A percentile compares a stretch with the other conserved stretches of the same genome.
Evolutionary conservation across 1,139 yeast genomes (phyloP).

Genomic region (Diutina ranongensis): DNA sequence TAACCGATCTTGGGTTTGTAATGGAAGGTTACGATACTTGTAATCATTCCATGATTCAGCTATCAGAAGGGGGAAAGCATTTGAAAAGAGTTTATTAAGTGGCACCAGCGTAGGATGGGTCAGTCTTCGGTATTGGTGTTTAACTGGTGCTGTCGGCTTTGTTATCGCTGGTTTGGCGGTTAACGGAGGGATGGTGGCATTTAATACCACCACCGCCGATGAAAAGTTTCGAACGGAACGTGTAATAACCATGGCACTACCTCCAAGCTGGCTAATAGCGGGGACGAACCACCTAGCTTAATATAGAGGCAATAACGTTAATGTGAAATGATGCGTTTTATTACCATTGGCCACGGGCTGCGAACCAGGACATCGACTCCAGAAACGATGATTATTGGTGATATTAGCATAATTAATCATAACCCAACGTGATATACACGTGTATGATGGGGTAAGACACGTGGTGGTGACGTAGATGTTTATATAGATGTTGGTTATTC

Average conservation of each 20-base stretch:
- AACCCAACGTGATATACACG: no score
- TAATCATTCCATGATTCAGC: slow-evolving; percentile 43
- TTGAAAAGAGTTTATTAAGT: slow-evolving; percentile 34
- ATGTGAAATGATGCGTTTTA: background rate
- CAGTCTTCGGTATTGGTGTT: slow-evolving; percentile 22
- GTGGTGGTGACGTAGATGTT: no score
- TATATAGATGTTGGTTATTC: no score
- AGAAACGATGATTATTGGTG: no score
- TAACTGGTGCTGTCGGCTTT: no score
- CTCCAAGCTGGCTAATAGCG: background rate
- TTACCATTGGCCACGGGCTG: no score
- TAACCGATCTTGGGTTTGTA: slow-evolving; percentile 41
- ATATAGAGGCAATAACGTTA: background rate
- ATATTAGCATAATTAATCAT: no score
- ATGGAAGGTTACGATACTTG: slow-evolving; percentile 25
- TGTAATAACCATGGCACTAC: background rate
- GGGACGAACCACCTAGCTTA: background rate
- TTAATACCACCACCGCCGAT: background rate
- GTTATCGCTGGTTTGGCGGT: background rate
- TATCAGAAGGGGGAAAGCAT: slow-evolving; percentile 46
- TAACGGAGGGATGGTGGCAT: background rate
- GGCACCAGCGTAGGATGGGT: slow-evolving; percentile 60
- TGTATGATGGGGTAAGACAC: no score
- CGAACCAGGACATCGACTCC: no score
- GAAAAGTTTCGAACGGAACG: background rate